Evolutionary conservation across 108 stramenopile species (phyloP).

Genomic region (Phaeodactylum tricornutum): DNA sequence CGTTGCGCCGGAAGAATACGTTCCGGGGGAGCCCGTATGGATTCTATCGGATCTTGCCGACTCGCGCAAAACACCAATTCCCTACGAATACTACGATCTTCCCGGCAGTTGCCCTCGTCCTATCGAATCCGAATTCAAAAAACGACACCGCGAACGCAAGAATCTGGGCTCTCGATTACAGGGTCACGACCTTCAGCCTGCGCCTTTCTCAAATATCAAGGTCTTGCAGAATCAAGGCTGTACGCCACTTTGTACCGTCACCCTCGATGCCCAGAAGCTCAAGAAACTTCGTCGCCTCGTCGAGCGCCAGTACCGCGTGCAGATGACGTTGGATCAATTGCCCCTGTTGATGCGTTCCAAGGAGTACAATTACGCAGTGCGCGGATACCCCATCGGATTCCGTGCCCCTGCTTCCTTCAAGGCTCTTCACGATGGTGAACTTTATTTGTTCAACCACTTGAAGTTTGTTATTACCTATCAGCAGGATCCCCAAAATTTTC

Average conservation of each 20-base stretch:
- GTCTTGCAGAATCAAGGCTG: conserved; percentile 34
- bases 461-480: conserved; percentile 65
- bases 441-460: conserved; percentile 84
- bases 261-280: conserved; percentile 41
- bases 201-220: conserved; percentile 44
- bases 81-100: conserved; percentile 91
- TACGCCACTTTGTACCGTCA: conserved; percentile 42
- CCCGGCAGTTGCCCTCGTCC: conserved; percentile 63
- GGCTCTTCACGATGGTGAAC: conserved; percentile 17
- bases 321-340: conserved; percentile 79
- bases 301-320: conserved; percentile 87
- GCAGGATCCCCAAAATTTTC: conserved; percentile 17
- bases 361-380: conserved; percentile 51
- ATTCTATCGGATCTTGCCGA: conserved; percentile 69
- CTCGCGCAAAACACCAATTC: conserved; percentile 80
- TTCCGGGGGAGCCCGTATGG: conserved; percentile 30
- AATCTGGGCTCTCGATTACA: conserved; percentile 69
- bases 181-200: conserved; percentile 50
- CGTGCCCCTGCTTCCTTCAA: conserved; percentile 26
- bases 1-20: conserved; percentile 59
- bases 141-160: conserved; percentile 34
- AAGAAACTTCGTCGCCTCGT: conserved; percentile 72
- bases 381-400: conserved; percentile 81
- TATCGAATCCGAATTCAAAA: conserved; percentile 11
- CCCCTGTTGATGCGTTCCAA: conserved; percentile 62